Evolutionary conservation across 768 basidiomycete genomes (phyloP).

Genomic region (Tremella yokohamensis): DNA sequence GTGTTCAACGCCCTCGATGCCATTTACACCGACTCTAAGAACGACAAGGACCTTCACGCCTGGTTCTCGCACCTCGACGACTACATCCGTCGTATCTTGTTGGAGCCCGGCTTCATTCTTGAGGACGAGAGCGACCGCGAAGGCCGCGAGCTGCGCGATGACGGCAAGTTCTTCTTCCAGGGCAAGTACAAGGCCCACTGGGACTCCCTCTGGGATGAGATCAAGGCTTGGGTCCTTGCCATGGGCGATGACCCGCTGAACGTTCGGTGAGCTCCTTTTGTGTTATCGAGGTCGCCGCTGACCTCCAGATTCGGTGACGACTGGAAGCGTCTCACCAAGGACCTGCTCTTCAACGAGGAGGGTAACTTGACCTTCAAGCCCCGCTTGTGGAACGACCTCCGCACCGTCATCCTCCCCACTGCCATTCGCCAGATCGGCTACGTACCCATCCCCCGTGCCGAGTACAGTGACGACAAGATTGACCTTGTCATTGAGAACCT

Average conservation of each 20-base stretch:
- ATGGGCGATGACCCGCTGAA: conserved; percentile 83
- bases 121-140: conserved; percentile 68
- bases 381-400: conserved; percentile 78
- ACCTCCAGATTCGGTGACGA: conserved; percentile 63
- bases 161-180: conserved; percentile 74
- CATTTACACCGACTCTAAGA: conserved; percentile 68
- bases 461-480: conserved; percentile 80
- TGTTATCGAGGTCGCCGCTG: not conserved
- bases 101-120: conserved; percentile 82
- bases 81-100: conserved; percentile 68
- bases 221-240: conserved; percentile 74
- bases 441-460: conserved; percentile 85
- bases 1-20: conserved; percentile 68
- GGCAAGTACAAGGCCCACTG: conserved; percentile 71
- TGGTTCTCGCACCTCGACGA: conserved; percentile 68
- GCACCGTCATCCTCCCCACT: conserved; percentile 73
- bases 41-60: conserved; percentile 67
- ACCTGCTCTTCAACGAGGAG: conserved; percentile 65
- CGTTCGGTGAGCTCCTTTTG: conserved; percentile 50
- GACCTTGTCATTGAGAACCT: conserved; percentile 83
- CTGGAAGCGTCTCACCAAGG: conserved; percentile 68
- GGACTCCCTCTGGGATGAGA: conserved; percentile 68
- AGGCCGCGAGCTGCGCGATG: conserved; percentile 63
- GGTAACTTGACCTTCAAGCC: conserved; percentile 85
- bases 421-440: conserved; percentile 66